Conservation (phyloP, 2,329 filamentous ascomycete species). For the Arthrobotrys entomopaga region DNA sequence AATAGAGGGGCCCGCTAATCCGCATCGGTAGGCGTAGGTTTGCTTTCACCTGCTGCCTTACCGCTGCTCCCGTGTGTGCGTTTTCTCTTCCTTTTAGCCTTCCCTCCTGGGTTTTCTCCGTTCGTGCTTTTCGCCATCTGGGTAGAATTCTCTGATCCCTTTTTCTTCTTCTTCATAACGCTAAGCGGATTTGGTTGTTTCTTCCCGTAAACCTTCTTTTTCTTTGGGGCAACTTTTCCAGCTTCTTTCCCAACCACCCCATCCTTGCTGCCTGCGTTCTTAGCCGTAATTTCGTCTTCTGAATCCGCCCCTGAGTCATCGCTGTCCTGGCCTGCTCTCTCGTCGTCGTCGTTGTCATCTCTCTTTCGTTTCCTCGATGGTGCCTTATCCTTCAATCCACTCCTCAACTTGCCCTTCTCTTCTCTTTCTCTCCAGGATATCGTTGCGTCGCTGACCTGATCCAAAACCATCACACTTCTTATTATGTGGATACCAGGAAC, state of each 20-base stretch:
- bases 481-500: conserved; percentile 82
- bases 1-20: neutral
- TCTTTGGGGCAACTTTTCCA: conserved; percentile 65
- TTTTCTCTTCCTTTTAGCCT: conserved; percentile 50
- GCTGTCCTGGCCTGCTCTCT: conserved; percentile 57
- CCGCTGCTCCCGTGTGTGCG: conserved; percentile 37
- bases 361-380: conserved; percentile 46
- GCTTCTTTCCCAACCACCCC: conserved; percentile 39
- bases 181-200: conserved; percentile 78
- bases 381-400: conserved; percentile 70
- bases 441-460: conserved; percentile 78
- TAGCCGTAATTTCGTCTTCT: conserved; percentile 27
- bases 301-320: conserved; percentile 60
- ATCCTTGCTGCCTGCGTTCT: conserved; percentile 10
- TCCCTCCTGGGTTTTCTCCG: conserved; percentile 24
- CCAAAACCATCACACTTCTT: conserved; percentile 80
- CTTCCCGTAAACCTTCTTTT: conserved; percentile 70
- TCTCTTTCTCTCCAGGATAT: conserved; percentile 72
- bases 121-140: conserved; percentile 10
- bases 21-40: conserved; percentile 16
- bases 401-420: conserved; percentile 78
- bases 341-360: conserved; percentile 42
- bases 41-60: conserved; percentile 25
- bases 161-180: conserved; percentile 74
- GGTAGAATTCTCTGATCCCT: neutral